These are phyloP conservation scores for Prunus dulcis DNA, from an alignment of 306 rosid species.

Conservation along the genomic window DNA sequence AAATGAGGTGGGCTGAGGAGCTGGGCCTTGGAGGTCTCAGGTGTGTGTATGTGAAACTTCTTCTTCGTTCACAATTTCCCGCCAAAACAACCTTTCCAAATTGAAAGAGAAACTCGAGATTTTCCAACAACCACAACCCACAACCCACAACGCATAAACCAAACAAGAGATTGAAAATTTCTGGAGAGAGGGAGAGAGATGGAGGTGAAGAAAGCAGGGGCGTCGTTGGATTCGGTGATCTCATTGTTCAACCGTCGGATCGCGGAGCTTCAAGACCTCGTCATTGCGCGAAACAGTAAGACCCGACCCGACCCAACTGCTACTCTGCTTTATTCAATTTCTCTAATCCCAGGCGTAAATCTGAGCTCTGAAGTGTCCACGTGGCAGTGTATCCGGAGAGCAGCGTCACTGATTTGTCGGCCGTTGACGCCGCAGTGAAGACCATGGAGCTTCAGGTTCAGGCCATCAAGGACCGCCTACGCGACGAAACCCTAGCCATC, in stretches of 20 bases:
- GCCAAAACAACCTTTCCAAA: slow-evolving; percentile 4
- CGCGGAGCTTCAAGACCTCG: slow-evolving; percentile 81
- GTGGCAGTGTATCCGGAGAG: slow-evolving; percentile 75
- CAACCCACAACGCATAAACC: neutral
- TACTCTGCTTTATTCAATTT: neutral
- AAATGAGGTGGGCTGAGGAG: neutral
- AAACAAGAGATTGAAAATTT: neutral
- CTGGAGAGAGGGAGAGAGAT: slow-evolving; percentile 22
- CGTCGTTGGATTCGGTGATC: slow-evolving; percentile 58
- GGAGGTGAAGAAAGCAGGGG: slow-evolving; percentile 57
- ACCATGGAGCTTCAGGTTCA: slow-evolving; percentile 89
- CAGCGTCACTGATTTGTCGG: slow-evolving; percentile 66
- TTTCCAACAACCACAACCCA: neutral
- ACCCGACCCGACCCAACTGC: slow-evolving; percentile 5
- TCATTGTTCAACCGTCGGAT: slow-evolving; percentile 68
- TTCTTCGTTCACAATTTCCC: neutral
- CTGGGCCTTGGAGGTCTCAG: neutral
- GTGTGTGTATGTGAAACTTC: no score
- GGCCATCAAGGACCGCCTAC: slow-evolving; percentile 71
- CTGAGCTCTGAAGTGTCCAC: neutral
- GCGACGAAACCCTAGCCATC: slow-evolving; percentile 76
- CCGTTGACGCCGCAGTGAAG: slow-evolving; percentile 64
- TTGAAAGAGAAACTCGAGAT: neutral
- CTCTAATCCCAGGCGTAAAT: neutral
- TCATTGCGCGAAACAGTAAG: slow-evolving; percentile 81